Evolutionary conservation across 2,329 filamentous ascomycete genomes (phyloP).

Genomic region (Colletotrichum lindemuthianum): DNA sequence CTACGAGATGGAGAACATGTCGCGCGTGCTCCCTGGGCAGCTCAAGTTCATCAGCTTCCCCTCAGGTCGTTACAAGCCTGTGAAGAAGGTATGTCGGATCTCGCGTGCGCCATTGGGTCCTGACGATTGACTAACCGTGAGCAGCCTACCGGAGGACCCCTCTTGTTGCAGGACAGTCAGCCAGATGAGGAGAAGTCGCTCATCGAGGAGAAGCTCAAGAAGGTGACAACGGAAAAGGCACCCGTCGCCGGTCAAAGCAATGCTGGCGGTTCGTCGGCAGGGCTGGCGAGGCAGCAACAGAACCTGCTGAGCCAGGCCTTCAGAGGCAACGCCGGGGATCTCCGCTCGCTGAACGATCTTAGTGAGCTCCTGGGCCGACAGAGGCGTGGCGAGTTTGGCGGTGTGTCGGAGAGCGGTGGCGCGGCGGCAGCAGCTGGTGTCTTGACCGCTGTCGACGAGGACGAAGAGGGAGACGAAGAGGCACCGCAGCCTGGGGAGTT

Average conservation of each 20-base stretch:
- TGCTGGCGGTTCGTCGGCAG: constrained; percentile 46
- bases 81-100: constrained; percentile 74
- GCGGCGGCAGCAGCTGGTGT: constrained; percentile 81
- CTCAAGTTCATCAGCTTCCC: constrained; percentile 96
- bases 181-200: constrained; percentile 82
- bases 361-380: constrained; percentile 53
- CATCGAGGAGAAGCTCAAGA: constrained; percentile 93
- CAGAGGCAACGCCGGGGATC: constrained; percentile 39
- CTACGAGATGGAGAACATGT: constrained; percentile 97
- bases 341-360: constrained; percentile 52
- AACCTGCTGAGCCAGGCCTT: constrained; percentile 42
- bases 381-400: constrained; percentile 37
- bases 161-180: constrained; percentile 87
- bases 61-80: constrained; percentile 89
- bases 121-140: constrained; percentile 54
- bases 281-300: constrained; percentile 41
- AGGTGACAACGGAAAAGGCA: constrained; percentile 72
- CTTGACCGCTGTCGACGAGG: constrained; percentile 88
- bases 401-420: constrained; percentile 62
- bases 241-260: constrained; percentile 59
- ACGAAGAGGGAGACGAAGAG: constrained; percentile 78
- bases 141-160: constrained; percentile 90
- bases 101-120: not conserved
- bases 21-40: constrained; percentile 88
- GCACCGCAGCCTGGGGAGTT: constrained; percentile 77